Percentiles rank a stretch among this genome's conserved stretches.
Conservation (phyloP, 768 basidiomycete genomes). For the Xerocomellus amylosporus region DNA sequence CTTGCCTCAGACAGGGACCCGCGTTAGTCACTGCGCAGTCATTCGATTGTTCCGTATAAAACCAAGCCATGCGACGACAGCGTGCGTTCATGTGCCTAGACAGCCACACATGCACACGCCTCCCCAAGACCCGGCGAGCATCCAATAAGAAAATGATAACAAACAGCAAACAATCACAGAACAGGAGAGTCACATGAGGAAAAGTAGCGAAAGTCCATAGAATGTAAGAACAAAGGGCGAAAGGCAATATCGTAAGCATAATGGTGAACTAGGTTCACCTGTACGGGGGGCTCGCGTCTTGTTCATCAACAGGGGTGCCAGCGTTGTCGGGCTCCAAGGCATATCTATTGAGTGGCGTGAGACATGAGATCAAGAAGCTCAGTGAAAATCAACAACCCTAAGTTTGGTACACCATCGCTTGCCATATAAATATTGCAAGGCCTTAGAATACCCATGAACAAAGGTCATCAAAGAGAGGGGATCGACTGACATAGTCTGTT, state of each 20-base stretch:
- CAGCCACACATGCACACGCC: neutral
- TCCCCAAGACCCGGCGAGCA: neutral
- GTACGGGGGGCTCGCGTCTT: conserved; percentile 1
- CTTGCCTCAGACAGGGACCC: conserved; percentile 12
- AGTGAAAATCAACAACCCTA: conserved; percentile 16
- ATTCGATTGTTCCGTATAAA: conserved; percentile 8
- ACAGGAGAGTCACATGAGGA: neutral
- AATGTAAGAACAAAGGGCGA: neutral
- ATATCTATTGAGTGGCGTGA: conserved; percentile 18
- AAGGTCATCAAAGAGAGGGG: neutral
- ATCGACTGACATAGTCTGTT: conserved; percentile 13
- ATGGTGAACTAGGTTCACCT: conserved; percentile 10
- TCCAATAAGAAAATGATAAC: neutral
- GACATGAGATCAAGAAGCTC: conserved; percentile 2
- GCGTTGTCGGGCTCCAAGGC: neutral
- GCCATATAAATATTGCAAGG: conserved; percentile 1
- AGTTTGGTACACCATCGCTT: neutral
- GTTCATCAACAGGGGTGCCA: neutral
- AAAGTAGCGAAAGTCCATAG: conserved; percentile 1
- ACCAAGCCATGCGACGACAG: conserved; percentile 15
- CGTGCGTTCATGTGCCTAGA: conserved; percentile 23
- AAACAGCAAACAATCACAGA: neutral
- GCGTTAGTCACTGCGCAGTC: conserved; percentile 13
- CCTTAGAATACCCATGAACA: conserved; percentile 5
- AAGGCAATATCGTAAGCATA: neutral